Base-by-base conservation (phyloP, 495 filamentous ascomycete genomes). In the Bombardia bombarda region DNA sequence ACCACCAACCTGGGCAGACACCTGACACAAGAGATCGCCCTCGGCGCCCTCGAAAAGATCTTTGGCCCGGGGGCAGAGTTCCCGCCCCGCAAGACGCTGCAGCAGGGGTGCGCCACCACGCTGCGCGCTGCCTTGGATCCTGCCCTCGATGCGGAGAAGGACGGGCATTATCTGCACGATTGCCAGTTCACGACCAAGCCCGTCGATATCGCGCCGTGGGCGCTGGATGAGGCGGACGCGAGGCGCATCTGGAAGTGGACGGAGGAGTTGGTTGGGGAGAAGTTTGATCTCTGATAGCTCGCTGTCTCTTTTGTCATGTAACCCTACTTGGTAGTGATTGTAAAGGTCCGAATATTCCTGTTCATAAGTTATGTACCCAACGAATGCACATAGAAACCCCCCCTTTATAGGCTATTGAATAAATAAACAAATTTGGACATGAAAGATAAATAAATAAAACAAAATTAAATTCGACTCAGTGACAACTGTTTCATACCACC, bases 121-220 rank as follows among this genome's bases (percentile, higher is more conserved):
- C 40, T 72, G 23, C 55, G 61, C 21, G 69, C 69, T 7, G 68
- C 67, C 14, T 53, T 72, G 24, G 66, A 68, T 42, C 61, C 61
- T 14, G 43, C 45, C 0, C 46, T 66, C 19, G 41, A 55, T 19
- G 45, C 38, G 34, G 45, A 60, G 34, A 30, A 30, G 50, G 58
- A 63, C 61, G 30, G 65, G 53, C 32, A 63, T 66, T 48, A 63
- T 53, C 36, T 77, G 57, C 30, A 65, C 59, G 45, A 59, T 64
- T 38, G 61, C 49, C 3, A 67, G 48, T 19, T 55, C 13, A 43
- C 47, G 1, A 55, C 51, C 4, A 58, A 61, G 18, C 44, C 41
- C 41, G 58, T 65, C 22, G 46, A 18, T 22, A 39, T 68, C 25
- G 57, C 42, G 28, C 47, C 62, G 21, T 70, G 71, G 45, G 69